A percentile compares a stretch with the other conserved stretches of the same genome.
These are phyloP conservation scores for Aurinia saxatilis DNA, from an alignment of 345 rosid genomes.

Conservation along the genomic window DNA sequence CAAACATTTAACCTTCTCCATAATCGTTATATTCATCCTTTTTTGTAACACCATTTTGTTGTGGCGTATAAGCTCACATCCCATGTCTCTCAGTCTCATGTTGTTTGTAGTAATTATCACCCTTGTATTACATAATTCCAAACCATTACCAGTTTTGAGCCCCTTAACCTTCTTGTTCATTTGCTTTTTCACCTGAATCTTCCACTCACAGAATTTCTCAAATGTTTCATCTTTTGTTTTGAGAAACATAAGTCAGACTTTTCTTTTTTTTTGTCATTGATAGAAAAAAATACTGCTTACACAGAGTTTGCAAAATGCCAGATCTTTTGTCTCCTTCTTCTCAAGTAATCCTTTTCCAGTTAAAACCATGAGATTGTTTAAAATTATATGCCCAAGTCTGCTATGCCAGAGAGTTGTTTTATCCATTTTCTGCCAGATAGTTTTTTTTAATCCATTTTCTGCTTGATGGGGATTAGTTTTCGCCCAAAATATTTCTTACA, in stretches of 20 bases:
- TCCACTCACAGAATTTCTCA: neutral
- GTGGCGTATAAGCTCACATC: neutral
- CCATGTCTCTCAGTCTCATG: neutral
- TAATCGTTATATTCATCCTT: neutral
- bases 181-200: neutral
- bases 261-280: neutral
- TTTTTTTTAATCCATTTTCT: too few species aligned
- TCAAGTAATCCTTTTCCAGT: too few species aligned
- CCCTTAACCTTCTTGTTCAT: neutral
- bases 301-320: too few species aligned
- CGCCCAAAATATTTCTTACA: too few species aligned
- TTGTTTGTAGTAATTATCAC: neutral
- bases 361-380: too few species aligned
- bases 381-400: too few species aligned
- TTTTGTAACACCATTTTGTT: neutral
- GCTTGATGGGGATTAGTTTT: too few species aligned
- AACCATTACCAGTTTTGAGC: neutral
- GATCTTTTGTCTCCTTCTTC: too few species aligned
- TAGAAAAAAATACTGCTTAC: too few species aligned
- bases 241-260: neutral
- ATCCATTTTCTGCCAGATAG: too few species aligned
- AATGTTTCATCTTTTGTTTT: neutral
- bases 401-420: too few species aligned
- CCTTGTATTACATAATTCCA: neutral
- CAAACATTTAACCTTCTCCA: neutral